Percentiles rank a stretch among this genome's conserved stretches.
These are phyloP conservation scores for Pholiota adiposa DNA, from an alignment of 1,284 basidiomycete species.

Conservation along the genomic window DNA sequence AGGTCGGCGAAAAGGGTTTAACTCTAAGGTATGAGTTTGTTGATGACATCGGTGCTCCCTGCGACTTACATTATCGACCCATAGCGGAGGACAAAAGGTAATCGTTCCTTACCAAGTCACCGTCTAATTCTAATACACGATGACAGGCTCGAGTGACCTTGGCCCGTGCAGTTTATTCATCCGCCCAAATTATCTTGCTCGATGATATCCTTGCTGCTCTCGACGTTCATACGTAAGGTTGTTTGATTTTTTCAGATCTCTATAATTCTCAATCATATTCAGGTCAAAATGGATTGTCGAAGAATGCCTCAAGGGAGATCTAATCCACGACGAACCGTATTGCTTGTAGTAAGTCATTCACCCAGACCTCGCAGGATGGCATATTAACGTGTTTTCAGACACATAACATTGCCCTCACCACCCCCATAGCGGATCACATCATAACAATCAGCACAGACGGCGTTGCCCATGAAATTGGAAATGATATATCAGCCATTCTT, in stretches of 20 bases:
- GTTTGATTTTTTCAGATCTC: slow-evolving; percentile 22
- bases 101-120: not conserved
- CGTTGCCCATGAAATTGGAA: slow-evolving; percentile 50
- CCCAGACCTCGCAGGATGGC: slow-evolving; percentile 29
- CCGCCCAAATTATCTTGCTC: slow-evolving; percentile 62
- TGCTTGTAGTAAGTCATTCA: slow-evolving; percentile 63
- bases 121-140: not conserved
- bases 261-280: slow-evolving; percentile 43
- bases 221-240: slow-evolving; percentile 41
- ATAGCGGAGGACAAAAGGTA: slow-evolving; percentile 73
- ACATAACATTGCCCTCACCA: slow-evolving; percentile 69
- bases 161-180: slow-evolving; percentile 73
- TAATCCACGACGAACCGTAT: slow-evolving; percentile 69
- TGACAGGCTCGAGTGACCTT: slow-evolving; percentile 68
- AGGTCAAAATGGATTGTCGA: slow-evolving; percentile 79
- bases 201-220: slow-evolving; percentile 67
- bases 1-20: slow-evolving; percentile 68
- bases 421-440: slow-evolving; percentile 64
- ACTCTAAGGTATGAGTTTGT: slow-evolving; percentile 46
- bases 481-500: slow-evolving; percentile 44
- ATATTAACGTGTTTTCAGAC: slow-evolving; percentile 54
- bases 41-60: not conserved
- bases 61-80: not conserved
- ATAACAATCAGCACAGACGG: slow-evolving; percentile 60
- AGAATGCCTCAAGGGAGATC: slow-evolving; percentile 70